phyloP scores from a whole-genome alignment of 2,329 filamentous ascomycete species.

The Endoconidiophora laricicola region DNA sequence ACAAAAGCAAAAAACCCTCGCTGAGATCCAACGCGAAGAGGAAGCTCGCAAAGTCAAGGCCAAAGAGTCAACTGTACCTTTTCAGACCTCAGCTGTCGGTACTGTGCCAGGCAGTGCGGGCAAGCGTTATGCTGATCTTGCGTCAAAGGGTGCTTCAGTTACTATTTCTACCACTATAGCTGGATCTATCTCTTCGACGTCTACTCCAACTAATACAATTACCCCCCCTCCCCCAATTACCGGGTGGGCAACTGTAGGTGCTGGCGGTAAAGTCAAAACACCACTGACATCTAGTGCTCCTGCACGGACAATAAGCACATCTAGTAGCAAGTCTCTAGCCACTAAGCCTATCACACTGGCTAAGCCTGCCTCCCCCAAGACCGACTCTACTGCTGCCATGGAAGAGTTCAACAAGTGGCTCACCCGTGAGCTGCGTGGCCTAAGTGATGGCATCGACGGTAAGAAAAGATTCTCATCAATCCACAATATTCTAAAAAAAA shows the following conservation, averaged over 20 bases:
- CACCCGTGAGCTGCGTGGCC: slow-evolving; percentile 63
- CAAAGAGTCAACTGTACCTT: slow-evolving; percentile 32
- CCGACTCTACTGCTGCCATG: slow-evolving; percentile 37
- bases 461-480: slow-evolving; percentile 20
- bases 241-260: slow-evolving; percentile 91
- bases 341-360: slow-evolving; percentile 32
- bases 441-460: slow-evolving; percentile 35
- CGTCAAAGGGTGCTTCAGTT: slow-evolving; percentile 46
- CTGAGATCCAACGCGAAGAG: slow-evolving; percentile 94
- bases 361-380: slow-evolving; percentile 29
- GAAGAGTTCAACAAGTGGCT: slow-evolving; percentile 95
- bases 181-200: slow-evolving; percentile 26
- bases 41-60: slow-evolving; percentile 65
- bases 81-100: neutral
- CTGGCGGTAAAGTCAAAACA: slow-evolving; percentile 76
- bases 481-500: slow-evolving; percentile 18
- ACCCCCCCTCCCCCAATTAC: slow-evolving; percentile 85
- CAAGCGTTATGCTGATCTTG: slow-evolving; percentile 90
- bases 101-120: slow-evolving; percentile 35
- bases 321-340: slow-evolving; percentile 27
- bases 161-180: slow-evolving; percentile 19
- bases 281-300: slow-evolving; percentile 23
- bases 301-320: slow-evolving; percentile 27
- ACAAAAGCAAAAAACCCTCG: slow-evolving; percentile 66
- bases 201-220: slow-evolving; percentile 33